Evolutionary conservation across 176 grass and related monocot species (phyloP).

Genomic region (Phyllostachys edulis): DNA sequence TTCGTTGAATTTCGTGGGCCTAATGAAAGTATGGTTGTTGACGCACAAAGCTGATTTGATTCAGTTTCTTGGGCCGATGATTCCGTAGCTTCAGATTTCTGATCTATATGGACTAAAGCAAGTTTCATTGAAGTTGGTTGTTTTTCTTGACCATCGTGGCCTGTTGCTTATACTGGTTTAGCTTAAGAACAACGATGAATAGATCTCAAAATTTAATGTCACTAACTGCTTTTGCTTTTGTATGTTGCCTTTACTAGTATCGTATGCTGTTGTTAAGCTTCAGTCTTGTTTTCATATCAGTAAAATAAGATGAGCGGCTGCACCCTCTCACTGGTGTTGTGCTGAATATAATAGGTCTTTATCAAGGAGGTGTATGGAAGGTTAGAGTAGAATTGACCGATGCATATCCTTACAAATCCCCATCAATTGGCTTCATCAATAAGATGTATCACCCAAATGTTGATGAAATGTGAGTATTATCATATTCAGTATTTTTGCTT

Average conservation of each 20-base stretch:
- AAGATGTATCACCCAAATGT: conserved; percentile 98
- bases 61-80: background rate
- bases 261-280: background rate
- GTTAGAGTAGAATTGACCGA: conserved; percentile 84
- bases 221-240: background rate
- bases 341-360: conserved; percentile 57
- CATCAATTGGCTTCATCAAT: conserved; percentile 81
- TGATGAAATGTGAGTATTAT: conserved; percentile 78
- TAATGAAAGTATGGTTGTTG: conserved; percentile 58
- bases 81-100: background rate
- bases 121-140: background rate
- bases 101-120: conserved; percentile 13
- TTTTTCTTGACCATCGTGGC: background rate
- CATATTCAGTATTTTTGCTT: background rate
- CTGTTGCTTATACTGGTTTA: background rate
- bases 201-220: conserved; percentile 22
- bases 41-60: background rate
- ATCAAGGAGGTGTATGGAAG: conserved; percentile 92
- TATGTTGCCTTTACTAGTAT: background rate
- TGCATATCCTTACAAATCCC: conserved; percentile 91
- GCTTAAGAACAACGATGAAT: background rate
- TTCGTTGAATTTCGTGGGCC: conserved; percentile 89
- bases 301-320: background rate
- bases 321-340: background rate
- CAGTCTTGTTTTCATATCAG: background rate